Evolutionary conservation across 306 rosid genomes (phyloP).

Genomic region (Casuarina cunninghamiana): DNA sequence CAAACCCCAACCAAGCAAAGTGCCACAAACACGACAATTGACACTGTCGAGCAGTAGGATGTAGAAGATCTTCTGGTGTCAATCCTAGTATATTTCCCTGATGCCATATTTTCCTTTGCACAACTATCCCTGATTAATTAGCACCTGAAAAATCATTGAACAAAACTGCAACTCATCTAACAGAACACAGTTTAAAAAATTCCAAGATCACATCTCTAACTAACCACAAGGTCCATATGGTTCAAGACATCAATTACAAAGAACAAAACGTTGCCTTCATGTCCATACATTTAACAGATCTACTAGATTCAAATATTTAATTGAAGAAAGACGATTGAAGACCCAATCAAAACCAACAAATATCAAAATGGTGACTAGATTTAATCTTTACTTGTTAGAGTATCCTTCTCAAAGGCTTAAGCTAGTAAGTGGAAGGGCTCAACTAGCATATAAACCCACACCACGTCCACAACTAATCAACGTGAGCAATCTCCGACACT

Average conservation of each 20-base stretch:
- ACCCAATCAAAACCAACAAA: background rate
- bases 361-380: background rate
- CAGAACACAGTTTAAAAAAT: background rate
- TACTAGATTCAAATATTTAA: background rate
- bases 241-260: background rate
- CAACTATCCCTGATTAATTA: constrained; percentile 24
- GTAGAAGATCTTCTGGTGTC: constrained; percentile 65
- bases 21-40: constrained; percentile 84
- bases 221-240: background rate
- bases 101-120: constrained; percentile 56
- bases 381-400: background rate
- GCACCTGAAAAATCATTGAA: constrained; percentile 23
- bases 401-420: background rate
- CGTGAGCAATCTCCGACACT: background rate
- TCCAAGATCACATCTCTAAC: background rate
- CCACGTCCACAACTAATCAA: background rate
- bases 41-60: constrained; percentile 77
- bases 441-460: background rate
- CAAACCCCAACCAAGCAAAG: constrained; percentile 86
- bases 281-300: constrained; percentile 1
- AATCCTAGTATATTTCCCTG: constrained; percentile 64
- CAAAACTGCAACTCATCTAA: constrained; percentile 11
- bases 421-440: background rate
- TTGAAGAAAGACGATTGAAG: background rate
- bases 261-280: background rate